These are phyloP conservation scores for Buddleja alternifolia DNA, from an alignment of 257 asterid species.

Conservation along the genomic window DNA sequence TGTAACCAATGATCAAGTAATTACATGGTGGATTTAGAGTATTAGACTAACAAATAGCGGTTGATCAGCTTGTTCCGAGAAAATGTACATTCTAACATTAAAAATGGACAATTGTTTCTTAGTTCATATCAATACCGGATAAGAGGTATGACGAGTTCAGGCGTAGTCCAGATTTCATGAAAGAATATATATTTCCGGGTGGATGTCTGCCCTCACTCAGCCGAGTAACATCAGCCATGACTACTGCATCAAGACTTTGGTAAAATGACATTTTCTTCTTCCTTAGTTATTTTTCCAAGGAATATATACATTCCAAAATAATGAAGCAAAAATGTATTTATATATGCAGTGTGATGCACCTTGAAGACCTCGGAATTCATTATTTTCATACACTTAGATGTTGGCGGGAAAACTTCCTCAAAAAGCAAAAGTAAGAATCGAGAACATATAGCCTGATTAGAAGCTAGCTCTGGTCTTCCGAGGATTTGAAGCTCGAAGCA, in stretches of 20 bases:
- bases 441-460: not conserved
- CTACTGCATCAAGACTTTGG: slow-evolving; percentile 80
- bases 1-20: no score
- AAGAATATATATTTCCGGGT: slow-evolving; percentile 91
- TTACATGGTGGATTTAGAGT: no score
- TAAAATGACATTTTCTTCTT: slow-evolving; percentile 25
- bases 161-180: slow-evolving; percentile 81
- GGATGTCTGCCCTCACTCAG: slow-evolving; percentile 84
- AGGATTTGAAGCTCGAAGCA: not conserved
- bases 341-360: slow-evolving; percentile 81
- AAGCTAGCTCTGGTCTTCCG: not conserved
- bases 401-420: slow-evolving; percentile 84
- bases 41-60: no score
- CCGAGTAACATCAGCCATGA: slow-evolving; percentile 85
- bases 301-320: not conserved
- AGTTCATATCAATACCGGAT: slow-evolving; percentile 87
- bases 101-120: not conserved
- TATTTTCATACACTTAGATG: slow-evolving; percentile 84
- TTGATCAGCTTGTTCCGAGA: slow-evolving; percentile 37
- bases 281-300: not conserved
- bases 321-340: slow-evolving; percentile 36
- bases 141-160: slow-evolving; percentile 77
- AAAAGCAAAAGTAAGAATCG: slow-evolving; percentile 74
- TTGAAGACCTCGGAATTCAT: slow-evolving; percentile 89
- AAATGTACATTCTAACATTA: not conserved